A percentile compares a stretch with the other conserved stretches of the same genome.
Evolutionary conservation across 345 rosid species (phyloP).

Genomic region (Populus pruinosa): DNA sequence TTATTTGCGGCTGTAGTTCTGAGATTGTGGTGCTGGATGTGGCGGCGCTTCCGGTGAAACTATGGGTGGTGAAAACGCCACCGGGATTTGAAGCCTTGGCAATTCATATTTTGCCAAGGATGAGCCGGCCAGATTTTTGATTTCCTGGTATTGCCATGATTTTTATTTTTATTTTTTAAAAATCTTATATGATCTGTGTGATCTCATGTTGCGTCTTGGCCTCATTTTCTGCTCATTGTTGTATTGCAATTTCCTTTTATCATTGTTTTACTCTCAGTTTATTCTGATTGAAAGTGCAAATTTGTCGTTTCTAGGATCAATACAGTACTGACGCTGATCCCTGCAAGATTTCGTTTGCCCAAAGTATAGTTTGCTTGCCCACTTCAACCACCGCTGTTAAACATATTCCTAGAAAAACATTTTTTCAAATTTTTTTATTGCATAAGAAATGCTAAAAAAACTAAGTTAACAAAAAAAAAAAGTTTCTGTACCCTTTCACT

Average conservation of each 20-base stretch:
- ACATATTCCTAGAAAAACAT: too few relatives aligned
- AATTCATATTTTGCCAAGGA: constrained; percentile 45
- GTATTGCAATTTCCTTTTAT: not conserved
- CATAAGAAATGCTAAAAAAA: too few relatives aligned
- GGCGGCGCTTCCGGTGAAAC: constrained; percentile 15
- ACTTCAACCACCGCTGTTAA: too few relatives aligned
- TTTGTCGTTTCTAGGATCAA: not conserved
- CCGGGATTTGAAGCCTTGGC: constrained; percentile 27
- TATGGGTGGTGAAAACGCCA: constrained; percentile 34
- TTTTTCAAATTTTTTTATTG: too few relatives aligned
- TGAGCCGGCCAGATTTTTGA: constrained; percentile 12
- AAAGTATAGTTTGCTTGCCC: too few relatives aligned
- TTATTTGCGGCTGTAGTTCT: constrained; percentile 13
- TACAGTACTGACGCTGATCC: not conserved
- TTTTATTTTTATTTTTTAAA: too few relatives aligned
- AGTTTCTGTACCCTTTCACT: too few relatives aligned
- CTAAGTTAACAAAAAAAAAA: too few relatives aligned
- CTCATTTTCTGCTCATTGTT: not conserved
- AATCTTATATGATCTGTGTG: not conserved
- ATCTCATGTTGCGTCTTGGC: not conserved
- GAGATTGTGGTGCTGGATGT: constrained; percentile 43
- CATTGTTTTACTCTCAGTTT: not conserved
- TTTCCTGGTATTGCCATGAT: not conserved
- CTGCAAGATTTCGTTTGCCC: not conserved
- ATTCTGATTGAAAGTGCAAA: not conserved